These are phyloP conservation scores for Zizania latifolia DNA, from an alignment of 176 grass and related monocot genomes.

Conservation along the genomic window DNA sequence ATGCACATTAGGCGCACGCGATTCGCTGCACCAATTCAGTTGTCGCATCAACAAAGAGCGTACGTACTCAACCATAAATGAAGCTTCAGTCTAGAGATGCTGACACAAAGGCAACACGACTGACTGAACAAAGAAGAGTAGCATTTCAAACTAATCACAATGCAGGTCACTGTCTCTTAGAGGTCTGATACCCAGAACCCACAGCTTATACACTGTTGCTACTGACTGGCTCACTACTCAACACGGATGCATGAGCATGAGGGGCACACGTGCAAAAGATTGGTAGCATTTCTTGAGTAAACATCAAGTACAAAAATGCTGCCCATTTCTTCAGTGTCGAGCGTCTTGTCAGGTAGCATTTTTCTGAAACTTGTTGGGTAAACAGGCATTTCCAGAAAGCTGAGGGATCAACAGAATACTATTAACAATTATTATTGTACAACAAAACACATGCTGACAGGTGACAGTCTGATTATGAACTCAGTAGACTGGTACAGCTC, in stretches of 20 bases:
- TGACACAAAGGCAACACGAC: constrained; percentile 28
- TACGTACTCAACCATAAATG: constrained; percentile 13
- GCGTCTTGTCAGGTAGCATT: background rate
- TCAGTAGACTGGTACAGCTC: constrained; percentile 18
- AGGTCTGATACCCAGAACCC: too few relatives aligned
- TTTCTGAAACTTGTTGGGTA: background rate
- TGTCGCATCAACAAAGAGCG: constrained; percentile 20
- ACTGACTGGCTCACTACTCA: background rate
- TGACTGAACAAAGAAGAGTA: constrained; percentile 4
- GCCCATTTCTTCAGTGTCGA: constrained; percentile 10
- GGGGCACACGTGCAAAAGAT: background rate
- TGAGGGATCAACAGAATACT: constrained; percentile 4
- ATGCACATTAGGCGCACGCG: background rate
- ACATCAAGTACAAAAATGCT: background rate
- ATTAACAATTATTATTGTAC: constrained; percentile 46
- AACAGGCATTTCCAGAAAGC: background rate
- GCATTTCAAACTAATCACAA: constrained; percentile 35
- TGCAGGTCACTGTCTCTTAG: too few relatives aligned
- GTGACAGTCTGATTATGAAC: background rate
- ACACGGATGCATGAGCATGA: background rate
- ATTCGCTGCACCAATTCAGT: constrained; percentile 30
- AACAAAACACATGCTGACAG: constrained; percentile 29
- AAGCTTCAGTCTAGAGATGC: constrained; percentile 12
- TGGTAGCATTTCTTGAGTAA: too few relatives aligned
- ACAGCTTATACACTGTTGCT: constrained; percentile 2